phyloP scores from a whole-genome alignment of 164 flowering plant species.

The Akebia trifoliata region DNA sequence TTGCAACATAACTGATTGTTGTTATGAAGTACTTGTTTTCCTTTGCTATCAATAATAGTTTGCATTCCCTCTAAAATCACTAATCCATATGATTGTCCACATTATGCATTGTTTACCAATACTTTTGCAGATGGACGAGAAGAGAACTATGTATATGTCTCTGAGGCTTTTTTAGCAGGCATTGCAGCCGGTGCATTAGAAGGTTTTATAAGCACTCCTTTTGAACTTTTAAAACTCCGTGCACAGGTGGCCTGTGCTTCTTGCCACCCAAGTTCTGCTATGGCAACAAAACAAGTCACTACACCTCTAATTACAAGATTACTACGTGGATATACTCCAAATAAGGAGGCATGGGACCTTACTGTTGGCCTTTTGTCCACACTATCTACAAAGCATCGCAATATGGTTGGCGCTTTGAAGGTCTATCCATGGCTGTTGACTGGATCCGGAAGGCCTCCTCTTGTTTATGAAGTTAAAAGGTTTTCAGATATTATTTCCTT shows the following conservation, averaged over 20 bases:
- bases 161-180: slow-evolving; percentile 88
- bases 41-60: not conserved
- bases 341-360: slow-evolving; percentile 49
- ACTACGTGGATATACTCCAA: slow-evolving; percentile 50
- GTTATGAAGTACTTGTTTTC: not conserved
- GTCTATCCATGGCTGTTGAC: slow-evolving; percentile 95
- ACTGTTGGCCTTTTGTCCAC: slow-evolving; percentile 62
- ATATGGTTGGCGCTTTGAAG: slow-evolving; percentile 54
- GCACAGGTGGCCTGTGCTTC: slow-evolving; percentile 77
- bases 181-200: slow-evolving; percentile 69
- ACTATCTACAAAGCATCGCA: slow-evolving; percentile 45
- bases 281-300: slow-evolving; percentile 26
- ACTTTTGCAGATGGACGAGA: slow-evolving; percentile 76
- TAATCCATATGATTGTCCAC: not conserved
- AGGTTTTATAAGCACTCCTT: slow-evolving; percentile 66
- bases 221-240: slow-evolving; percentile 80
- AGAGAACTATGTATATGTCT: slow-evolving; percentile 54
- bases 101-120: not conserved
- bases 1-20: no score
- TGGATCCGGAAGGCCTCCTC: slow-evolving; percentile 83
- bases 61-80: not conserved
- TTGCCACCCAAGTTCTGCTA: slow-evolving; percentile 23
- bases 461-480: slow-evolving; percentile 51
- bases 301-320: slow-evolving; percentile 41
- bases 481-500: slow-evolving; percentile 49